phyloP scores from a whole-genome alignment of 306 rosid species.

The Cucumis cinereus region DNA sequence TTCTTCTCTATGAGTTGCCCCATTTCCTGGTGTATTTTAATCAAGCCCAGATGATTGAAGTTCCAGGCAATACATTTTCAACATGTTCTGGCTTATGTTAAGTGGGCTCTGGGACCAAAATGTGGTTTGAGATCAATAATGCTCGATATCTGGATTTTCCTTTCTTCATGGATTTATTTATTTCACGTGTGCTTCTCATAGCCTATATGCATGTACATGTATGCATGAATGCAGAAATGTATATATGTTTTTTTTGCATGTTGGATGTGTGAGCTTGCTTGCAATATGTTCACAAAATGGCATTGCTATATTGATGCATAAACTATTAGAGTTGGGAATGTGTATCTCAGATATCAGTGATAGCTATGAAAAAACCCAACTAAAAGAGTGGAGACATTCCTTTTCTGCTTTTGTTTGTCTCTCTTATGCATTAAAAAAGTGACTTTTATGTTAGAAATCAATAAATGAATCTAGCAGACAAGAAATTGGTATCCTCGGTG shows the following conservation, averaged over 20 bases:
- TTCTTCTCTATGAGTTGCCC: not conserved
- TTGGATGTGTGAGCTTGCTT: not conserved
- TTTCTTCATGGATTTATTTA: not conserved
- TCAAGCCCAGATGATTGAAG: not conserved
- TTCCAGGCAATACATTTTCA: not conserved
- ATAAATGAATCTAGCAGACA: slow-evolving; percentile 39
- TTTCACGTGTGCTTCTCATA: not conserved
- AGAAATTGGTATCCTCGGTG: slow-evolving; percentile 31
- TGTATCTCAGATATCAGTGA: not conserved
- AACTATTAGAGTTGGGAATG: not conserved
- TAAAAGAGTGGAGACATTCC: not conserved
- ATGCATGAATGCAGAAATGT: not conserved
- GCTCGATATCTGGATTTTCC: not conserved
- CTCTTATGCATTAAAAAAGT: slow-evolving; percentile 9
- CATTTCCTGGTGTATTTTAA: not conserved
- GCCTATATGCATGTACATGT: not conserved
- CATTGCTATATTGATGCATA: not conserved
- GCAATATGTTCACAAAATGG: not conserved
- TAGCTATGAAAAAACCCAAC: not conserved
- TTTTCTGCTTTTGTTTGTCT: not conserved
- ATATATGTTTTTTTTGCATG: not conserved
- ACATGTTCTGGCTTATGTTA: not conserved
- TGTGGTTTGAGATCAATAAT: not conserved
- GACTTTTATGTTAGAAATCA: slow-evolving; percentile 45
- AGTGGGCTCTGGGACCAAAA: not conserved